Conservation (phyloP, 208 protist species). For the Trypanosoma platydactyli region DNA sequence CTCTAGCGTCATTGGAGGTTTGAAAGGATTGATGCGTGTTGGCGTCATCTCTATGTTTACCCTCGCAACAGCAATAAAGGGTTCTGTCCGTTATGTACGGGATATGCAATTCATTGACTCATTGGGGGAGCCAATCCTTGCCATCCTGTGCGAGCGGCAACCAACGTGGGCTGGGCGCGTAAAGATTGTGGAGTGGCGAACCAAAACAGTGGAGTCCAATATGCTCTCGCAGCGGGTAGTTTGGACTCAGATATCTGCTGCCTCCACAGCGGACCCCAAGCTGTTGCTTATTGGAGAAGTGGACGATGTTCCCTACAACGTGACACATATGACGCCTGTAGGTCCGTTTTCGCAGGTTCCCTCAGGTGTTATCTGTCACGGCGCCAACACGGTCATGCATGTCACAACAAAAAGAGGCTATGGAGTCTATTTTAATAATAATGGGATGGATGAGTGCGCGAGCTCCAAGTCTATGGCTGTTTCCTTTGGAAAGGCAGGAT, state of each 20-base stretch:
- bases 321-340: constrained; percentile 76
- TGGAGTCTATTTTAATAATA: constrained; percentile 73
- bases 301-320: constrained; percentile 76
- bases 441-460: constrained; percentile 69
- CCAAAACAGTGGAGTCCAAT: constrained; percentile 66
- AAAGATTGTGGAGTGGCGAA: constrained; percentile 80
- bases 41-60: constrained; percentile 41
- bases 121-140: constrained; percentile 69
- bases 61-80: constrained; percentile 43
- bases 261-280: constrained; percentile 36
- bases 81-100: constrained; percentile 70
- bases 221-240: constrained; percentile 80
- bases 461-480: constrained; percentile 46
- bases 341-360: constrained; percentile 58
- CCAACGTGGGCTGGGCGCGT: constrained; percentile 87
- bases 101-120: constrained; percentile 88
- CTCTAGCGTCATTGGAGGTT: constrained; percentile 1
- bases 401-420: constrained; percentile 78
- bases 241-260: constrained; percentile 65
- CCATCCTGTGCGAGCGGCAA: constrained; percentile 72
- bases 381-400: constrained; percentile 75
- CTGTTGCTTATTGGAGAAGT: constrained; percentile 80
- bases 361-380: constrained; percentile 72
- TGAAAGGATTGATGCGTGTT: constrained; percentile 24
- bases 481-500: constrained; percentile 45